These are phyloP conservation scores for Thalassiosira ordinaria DNA, from an alignment of 352 stramenopile genomes.

Conservation along the genomic window DNA sequence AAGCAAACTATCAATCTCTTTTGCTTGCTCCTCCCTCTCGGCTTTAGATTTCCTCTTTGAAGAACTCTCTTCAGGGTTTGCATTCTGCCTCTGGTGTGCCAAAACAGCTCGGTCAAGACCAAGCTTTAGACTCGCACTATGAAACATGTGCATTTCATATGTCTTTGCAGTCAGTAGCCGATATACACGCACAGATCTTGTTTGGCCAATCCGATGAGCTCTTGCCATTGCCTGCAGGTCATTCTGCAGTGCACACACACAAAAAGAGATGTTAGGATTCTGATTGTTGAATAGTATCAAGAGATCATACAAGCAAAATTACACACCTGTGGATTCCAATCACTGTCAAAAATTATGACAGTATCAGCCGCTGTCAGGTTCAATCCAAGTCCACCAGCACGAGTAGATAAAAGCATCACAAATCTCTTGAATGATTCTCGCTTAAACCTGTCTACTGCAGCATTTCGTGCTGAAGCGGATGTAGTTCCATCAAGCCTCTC, in stretches of 20 bases:
- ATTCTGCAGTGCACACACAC: slow-evolving; percentile 27
- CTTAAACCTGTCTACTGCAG: slow-evolving; percentile 97
- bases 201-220: slow-evolving; percentile 98
- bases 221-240: slow-evolving; percentile 87
- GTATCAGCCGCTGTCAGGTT: slow-evolving; percentile 95
- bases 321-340: slow-evolving; percentile 94
- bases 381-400: slow-evolving; percentile 96
- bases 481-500: slow-evolving; percentile 97
- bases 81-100: slow-evolving; percentile 90
- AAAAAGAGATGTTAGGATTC: neutral
- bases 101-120: slow-evolving; percentile 97
- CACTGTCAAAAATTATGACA: slow-evolving; percentile 99
- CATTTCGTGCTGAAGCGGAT: slow-evolving; percentile 91
- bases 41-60: slow-evolving; percentile 87
- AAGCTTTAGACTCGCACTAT: slow-evolving; percentile 97
- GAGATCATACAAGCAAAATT: neutral
- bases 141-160: slow-evolving; percentile 99
- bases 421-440: slow-evolving; percentile 97
- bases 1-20: slow-evolving; percentile 96
- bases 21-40: slow-evolving; percentile 80
- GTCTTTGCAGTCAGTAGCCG: slow-evolving; percentile 97
- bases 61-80: slow-evolving; percentile 73
- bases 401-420: slow-evolving; percentile 96
- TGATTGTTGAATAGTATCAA: neutral
- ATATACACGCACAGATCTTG: slow-evolving; percentile 97